Evolutionary conservation across 305 asterid species (phyloP).

Genomic region (Ilex paraguariensis): DNA sequence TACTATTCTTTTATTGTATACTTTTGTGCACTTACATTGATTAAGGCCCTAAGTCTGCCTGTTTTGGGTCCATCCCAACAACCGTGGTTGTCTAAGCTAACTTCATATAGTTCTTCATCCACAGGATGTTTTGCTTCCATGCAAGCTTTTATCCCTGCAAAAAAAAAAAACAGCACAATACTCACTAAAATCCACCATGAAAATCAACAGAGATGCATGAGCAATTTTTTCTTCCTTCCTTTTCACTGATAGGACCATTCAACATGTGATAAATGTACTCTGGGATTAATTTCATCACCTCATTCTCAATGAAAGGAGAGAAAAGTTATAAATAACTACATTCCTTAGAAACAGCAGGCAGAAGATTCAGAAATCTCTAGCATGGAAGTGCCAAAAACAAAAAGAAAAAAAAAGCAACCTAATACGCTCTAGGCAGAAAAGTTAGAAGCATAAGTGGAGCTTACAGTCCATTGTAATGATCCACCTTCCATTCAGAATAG

Average conservation of each 20-base stretch:
- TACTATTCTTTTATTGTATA: background rate
- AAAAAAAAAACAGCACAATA: background rate
- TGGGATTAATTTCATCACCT: background rate
- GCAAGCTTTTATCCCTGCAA: conserved; percentile 79
- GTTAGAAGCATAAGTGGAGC: conserved; percentile 20
- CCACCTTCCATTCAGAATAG: conserved; percentile 83
- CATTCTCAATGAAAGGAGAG: background rate
- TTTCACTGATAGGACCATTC: background rate
- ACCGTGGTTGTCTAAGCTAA: conserved; percentile 73
- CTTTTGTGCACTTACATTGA: conserved; percentile 40
- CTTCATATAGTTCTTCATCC: conserved; percentile 72
- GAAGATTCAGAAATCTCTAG: background rate
- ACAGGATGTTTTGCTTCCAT: conserved; percentile 48
- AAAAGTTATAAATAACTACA: background rate
- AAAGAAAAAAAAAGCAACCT: background rate
- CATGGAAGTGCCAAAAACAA: background rate
- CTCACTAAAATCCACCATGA: background rate
- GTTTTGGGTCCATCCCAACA: conserved; percentile 61
- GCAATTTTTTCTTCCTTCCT: background rate
- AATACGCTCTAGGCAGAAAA: background rate
- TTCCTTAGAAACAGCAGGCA: background rate
- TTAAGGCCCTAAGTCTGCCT: conserved; percentile 61
- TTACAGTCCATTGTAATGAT: conserved; percentile 74
- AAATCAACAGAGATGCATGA: background rate
- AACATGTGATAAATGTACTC: background rate